Base-by-base conservation (phyloP, 1,139 yeast species). In the Taphrina pruni region DNA sequence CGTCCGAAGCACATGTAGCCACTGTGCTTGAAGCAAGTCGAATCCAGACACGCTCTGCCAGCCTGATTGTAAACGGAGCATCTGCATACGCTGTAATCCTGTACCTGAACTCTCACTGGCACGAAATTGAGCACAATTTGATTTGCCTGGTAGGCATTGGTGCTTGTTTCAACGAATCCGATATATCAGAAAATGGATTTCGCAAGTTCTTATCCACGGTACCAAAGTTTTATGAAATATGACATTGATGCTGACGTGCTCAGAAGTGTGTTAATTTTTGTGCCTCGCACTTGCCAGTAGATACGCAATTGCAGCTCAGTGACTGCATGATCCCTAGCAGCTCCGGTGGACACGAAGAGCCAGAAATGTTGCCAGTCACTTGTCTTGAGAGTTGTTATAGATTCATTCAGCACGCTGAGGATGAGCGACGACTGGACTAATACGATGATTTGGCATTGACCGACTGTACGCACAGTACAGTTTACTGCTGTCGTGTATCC, bases 31-130 rank as follows among this genome's bases (percentile, higher is more conserved):
- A 45, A 17, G 9, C 36, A 5, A 45, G 12, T 9, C 54, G 4
- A 36, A 9, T 8, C 6, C 26, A 21, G 7, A 12, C 41, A 7
- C 26, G 35, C 6, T 7, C 39, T 11, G 46, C 38, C 55, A 64
- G 60, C 20, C 12, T 64, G 36, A 38, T 64, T n/a, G 61, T 50
- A 14, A 58, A 32, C 14, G 67, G 67, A 5, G 41, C 45, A 12
- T 64, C 67, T 45, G 67, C 56, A 20, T 55, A 38, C 35, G 67
- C 61, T 12, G 26, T 46, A 32, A 43, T 64, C 12, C n/a, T 6
- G 7, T 46, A 55, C 38, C 14, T 64, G 45, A 45, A 64, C 38
- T n/a, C 14, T 17, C 9, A 38, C 21, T 64, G 67, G 67, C 9
- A 39, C 8, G 46, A 35, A 3, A 36, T 55, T 52, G 32, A 38